Base-by-base conservation (phyloP, 2,329 filamentous ascomycete genomes). In the Alternaria gaisen region DNA sequence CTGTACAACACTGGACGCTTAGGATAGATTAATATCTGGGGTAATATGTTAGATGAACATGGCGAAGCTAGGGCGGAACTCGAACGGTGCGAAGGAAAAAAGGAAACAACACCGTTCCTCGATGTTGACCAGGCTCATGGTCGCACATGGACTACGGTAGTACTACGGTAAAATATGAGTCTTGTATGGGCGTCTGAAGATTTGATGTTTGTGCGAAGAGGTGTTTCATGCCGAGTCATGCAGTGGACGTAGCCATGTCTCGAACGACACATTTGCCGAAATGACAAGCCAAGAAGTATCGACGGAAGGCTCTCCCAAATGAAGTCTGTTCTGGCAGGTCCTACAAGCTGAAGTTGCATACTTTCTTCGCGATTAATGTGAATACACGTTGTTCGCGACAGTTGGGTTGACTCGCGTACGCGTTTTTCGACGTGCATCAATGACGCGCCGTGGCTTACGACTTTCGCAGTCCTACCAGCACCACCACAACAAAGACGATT, bases 11-110 rank as follows among this genome's bases (percentile, higher is more conserved):
- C 54, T 47, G 16, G 24, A 58, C 43, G 68, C 63, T 59, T 53
- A 61, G 61, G 55, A 60, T 75, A 74, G 56, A 75, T 75, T 77
- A 77, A 76, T 76, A 73, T 73, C 51, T 71, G 67, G 64, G 61
- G 52, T 69, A 72, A 72, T 74, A 65, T 69, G 63, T 62, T 60
- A 72, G 55, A 72, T 70, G 71, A 64, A 40, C 53, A 10, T 59
- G 54, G 22, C 52, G 46, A 55, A 50, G 60, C 52, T 66, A 66
- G 58, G 32, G 63, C 63, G 59, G 64, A 64, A 48, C 59, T 44
- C 57, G 54, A 61, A 58, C 30, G 24, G 24, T 36, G 32, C 6
- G 36, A 38, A 38, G 47, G 44, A 44, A 56, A 61, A 60, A 60
- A 44, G 53, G 56, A 56, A 59, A 56, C 34, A 58, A 52, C n/a